Percentiles rank a stretch among this genome's conserved stretches.
Evolutionary conservation across 495 filamentous ascomycete genomes (phyloP).

Genomic region (Evansstolkia leycettana): DNA sequence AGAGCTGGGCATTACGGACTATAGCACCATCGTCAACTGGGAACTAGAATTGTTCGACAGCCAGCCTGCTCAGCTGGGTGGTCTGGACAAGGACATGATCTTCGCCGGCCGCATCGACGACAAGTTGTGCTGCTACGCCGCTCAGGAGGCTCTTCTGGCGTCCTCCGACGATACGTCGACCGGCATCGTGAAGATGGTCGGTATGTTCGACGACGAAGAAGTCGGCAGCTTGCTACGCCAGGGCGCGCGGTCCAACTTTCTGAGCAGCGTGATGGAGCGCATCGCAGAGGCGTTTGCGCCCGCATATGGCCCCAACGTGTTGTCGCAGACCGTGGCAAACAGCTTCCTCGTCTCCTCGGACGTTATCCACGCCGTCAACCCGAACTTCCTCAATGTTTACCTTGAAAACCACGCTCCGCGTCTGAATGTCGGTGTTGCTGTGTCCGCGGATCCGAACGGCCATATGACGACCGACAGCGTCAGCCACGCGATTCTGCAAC

Average conservation of each 20-base stretch:
- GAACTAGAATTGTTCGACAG: slow-evolving; percentile 94
- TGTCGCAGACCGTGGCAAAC: slow-evolving; percentile 80
- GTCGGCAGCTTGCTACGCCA: slow-evolving; percentile 85
- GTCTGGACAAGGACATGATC: slow-evolving; percentile 86
- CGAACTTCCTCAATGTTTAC: slow-evolving; percentile 76
- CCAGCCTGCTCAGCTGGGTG: slow-evolving; percentile 74
- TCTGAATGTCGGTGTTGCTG: slow-evolving; percentile 78
- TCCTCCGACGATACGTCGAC: slow-evolving; percentile 38
- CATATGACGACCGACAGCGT: slow-evolving; percentile 88
- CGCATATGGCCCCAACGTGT: slow-evolving; percentile 48
- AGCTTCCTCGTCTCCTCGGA: slow-evolving; percentile 89
- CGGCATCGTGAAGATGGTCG: slow-evolving; percentile 69
- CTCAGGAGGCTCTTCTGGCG: slow-evolving; percentile 72
- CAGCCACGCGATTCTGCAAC: slow-evolving; percentile 60
- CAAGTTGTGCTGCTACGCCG: slow-evolving; percentile 90
- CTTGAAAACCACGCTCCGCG: slow-evolving; percentile 74
- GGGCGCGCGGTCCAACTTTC: slow-evolving; percentile 80
- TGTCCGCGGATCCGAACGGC: slow-evolving; percentile 79
- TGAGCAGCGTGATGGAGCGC: slow-evolving; percentile 66
- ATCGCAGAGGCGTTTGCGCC: slow-evolving; percentile 57
- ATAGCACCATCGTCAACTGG: slow-evolving; percentile 76
- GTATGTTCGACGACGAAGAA: slow-evolving; percentile 92
- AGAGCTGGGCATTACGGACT: slow-evolving; percentile 57
- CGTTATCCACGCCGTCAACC: slow-evolving; percentile 89
- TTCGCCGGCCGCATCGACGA: slow-evolving; percentile 94